Percentiles rank a stretch among this genome's conserved stretches.
These are phyloP conservation scores for Colletotrichum gloeosporioides DNA, from an alignment of 2,329 filamentous ascomycete genomes.

Conservation along the genomic window DNA sequence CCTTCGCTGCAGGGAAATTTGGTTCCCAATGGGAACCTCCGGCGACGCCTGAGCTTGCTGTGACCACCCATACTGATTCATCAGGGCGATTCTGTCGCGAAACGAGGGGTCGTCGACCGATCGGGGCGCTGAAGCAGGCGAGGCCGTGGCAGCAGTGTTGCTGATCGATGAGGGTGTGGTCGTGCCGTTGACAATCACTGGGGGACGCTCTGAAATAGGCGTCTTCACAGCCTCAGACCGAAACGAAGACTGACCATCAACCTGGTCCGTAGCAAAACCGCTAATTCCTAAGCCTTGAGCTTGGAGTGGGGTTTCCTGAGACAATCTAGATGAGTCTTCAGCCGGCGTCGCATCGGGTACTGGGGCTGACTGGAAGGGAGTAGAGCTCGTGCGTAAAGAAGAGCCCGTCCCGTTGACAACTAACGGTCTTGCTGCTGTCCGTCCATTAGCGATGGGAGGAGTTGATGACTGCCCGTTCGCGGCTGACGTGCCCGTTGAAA, in stretches of 20 bases:
- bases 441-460: constrained; percentile 39
- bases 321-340: constrained; percentile 25
- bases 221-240: constrained; percentile 9
- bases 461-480: constrained; percentile 43
- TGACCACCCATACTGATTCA: constrained; percentile 29
- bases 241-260: background rate
- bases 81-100: constrained; percentile 45
- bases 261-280: background rate
- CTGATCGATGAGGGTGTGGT: constrained; percentile 16
- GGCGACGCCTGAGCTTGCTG: constrained; percentile 17
- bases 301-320: constrained; percentile 32
- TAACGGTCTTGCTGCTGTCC: constrained; percentile 48
- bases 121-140: constrained; percentile 5
- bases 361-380: constrained; percentile 13
- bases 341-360: constrained; percentile 12
- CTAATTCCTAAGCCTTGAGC: constrained; percentile 24
- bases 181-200: constrained; percentile 41
- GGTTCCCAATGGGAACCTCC: constrained; percentile 30
- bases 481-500: constrained; percentile 45
- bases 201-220: constrained; percentile 29
- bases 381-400: constrained; percentile 39
- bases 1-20: constrained; percentile 41
- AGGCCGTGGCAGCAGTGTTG: constrained; percentile 10
- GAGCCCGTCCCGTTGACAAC: constrained; percentile 62
- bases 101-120: constrained; percentile 43